Percentiles rank a stretch among this genome's conserved stretches.
Evolutionary conservation across 1,139 yeast genomes (phyloP).

Genomic region (Geotrichum citri-aurantii): DNA sequence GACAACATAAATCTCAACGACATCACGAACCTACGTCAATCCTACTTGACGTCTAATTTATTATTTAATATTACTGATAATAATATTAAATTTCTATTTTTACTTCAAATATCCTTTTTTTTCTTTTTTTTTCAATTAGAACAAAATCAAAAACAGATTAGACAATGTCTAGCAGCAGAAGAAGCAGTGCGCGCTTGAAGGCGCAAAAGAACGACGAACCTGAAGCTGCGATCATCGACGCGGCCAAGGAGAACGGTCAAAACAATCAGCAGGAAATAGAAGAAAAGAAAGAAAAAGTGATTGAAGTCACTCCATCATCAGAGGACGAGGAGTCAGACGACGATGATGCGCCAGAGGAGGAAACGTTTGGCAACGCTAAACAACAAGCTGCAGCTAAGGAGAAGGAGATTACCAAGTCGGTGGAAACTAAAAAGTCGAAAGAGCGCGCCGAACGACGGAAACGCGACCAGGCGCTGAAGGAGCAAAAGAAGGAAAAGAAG

Average conservation of each 20-base stretch:
- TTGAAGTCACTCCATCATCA: slow-evolving; percentile 1
- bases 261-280: not conserved
- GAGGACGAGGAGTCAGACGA: slow-evolving; percentile 5
- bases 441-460: slow-evolving; percentile 7
- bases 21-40: not conserved
- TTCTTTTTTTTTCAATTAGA: not conserved
- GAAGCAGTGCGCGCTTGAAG: not conserved
- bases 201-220: not conserved
- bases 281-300: not conserved
- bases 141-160: not conserved
- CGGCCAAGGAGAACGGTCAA: not conserved
- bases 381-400: slow-evolving; percentile 2
- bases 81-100: not conserved
- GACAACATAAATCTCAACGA: not conserved
- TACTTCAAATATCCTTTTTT: too few relatives aligned
- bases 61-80: too few relatives aligned
- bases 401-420: not conserved
- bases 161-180: not conserved
- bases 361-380: slow-evolving; percentile 4
- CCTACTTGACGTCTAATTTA: too few relatives aligned
- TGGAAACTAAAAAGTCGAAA: slow-evolving; percentile 3
- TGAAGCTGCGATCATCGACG: not conserved
- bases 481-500: slow-evolving; percentile 1
- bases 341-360: slow-evolving; percentile 17
- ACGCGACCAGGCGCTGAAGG: not conserved